phyloP scores from a whole-genome alignment of 768 basidiomycete species.

The Tulasnella sp. region DNA sequence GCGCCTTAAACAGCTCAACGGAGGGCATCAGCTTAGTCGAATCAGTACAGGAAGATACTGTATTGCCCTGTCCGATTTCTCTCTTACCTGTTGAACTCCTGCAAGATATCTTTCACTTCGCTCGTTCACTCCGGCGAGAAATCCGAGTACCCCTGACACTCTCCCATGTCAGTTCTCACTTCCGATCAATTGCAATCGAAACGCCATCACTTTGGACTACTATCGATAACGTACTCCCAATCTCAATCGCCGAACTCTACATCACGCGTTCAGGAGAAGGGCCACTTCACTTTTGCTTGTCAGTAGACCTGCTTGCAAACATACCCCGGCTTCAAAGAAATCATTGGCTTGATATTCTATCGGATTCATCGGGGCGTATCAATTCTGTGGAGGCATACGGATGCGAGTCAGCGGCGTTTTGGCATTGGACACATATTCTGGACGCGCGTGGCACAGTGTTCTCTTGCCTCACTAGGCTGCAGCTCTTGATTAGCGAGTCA shows the following conservation, averaged over 20 bases:
- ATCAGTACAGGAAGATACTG: not conserved
- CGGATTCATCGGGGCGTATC: not conserved
- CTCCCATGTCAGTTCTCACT: constrained; percentile 2
- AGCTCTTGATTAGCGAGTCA: not conserved
- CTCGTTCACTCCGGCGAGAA: not conserved
- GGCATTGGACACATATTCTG: not conserved
- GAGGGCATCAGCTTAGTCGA: not conserved
- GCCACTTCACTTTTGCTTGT: not conserved
- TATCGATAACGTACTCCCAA: not conserved
- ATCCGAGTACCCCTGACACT: not conserved
- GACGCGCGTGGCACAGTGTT: not conserved
- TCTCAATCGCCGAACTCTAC: not conserved
- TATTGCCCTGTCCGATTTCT: not conserved
- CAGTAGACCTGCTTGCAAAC: not conserved
- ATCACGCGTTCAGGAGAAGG: not conserved
- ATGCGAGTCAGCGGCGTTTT: not conserved
- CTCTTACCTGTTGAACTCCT: not conserved
- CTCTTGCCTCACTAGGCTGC: not conserved
- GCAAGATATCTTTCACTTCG: not conserved
- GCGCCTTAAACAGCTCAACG: not conserved
- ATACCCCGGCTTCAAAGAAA: not conserved
- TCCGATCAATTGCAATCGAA: not conserved
- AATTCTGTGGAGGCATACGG: not conserved
- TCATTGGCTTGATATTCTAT: not conserved
- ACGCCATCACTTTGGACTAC: not conserved